Percentiles rank a stretch among this genome's conserved stretches.
phyloP scores from a whole-genome alignment of 768 basidiomycete genomes.

The Mycena leptocephala region DNA sequence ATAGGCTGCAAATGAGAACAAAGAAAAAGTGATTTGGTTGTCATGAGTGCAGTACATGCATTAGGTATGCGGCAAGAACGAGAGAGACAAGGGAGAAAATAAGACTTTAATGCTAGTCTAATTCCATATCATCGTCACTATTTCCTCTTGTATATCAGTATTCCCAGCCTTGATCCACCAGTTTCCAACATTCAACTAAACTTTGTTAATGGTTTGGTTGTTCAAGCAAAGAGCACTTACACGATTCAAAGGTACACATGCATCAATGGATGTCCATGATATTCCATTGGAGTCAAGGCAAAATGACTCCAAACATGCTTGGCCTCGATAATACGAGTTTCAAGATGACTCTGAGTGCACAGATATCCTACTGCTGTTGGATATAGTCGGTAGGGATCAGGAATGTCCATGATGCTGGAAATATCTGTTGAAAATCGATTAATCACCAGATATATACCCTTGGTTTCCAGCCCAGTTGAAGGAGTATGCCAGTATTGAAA shows the following conservation, averaged over 20 bases:
- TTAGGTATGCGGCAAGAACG: too few relatives aligned
- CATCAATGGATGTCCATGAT: not conserved
- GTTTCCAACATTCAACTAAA: not conserved
- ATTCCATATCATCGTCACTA: not conserved
- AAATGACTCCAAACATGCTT: not conserved
- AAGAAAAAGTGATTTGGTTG: too few relatives aligned
- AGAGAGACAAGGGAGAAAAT: too few relatives aligned
- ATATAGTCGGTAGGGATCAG: not conserved
- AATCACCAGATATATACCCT: not conserved
- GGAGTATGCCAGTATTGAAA: not conserved
- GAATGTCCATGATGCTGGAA: not conserved
- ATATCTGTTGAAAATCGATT: not conserved
- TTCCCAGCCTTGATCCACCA: not conserved
- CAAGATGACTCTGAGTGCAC: not conserved
- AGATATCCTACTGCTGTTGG: not conserved
- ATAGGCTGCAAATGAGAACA: too few relatives aligned
- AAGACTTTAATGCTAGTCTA: too few relatives aligned
- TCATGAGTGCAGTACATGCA: too few relatives aligned
- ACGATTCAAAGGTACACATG: not conserved
- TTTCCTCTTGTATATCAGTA: not conserved
- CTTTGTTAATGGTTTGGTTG: not conserved
- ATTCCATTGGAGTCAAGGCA: not conserved
- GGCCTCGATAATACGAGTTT: not conserved
- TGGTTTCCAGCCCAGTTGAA: not conserved
- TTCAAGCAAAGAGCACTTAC: not conserved